These are phyloP conservation scores for Lathyrus oleraceus DNA, from an alignment of 306 rosid genomes.

Conservation along the genomic window DNA sequence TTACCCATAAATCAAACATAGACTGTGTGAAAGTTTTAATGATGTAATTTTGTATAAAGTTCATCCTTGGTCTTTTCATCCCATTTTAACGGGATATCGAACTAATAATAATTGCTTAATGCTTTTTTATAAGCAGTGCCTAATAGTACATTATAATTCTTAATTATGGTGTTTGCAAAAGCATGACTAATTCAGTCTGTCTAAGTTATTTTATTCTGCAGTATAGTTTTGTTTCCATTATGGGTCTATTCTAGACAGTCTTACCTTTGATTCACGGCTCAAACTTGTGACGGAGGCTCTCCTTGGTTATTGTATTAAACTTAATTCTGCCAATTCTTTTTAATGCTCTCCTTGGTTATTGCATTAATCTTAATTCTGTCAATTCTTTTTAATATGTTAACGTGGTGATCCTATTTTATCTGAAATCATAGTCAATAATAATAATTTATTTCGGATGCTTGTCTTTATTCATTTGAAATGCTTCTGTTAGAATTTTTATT, in stretches of 20 bases:
- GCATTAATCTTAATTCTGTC: neutral
- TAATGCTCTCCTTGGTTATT: neutral
- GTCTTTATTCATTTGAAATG: slow-evolving; percentile 21
- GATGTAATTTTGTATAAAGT: neutral
- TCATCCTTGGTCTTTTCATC: neutral
- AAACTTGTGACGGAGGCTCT: slow-evolving; percentile 6
- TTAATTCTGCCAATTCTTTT: neutral
- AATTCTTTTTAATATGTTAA: slow-evolving; percentile 12
- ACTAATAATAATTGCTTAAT: neutral
- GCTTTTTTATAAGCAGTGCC: too few species aligned
- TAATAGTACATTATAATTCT: neutral
- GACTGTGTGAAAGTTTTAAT: slow-evolving; percentile 1
- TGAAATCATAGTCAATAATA: neutral
- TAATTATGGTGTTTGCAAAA: neutral
- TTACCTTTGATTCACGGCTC: neutral
- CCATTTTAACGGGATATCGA: neutral
- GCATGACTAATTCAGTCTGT: neutral
- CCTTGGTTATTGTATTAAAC: neutral
- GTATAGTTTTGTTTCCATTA: neutral
- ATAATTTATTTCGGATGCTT: slow-evolving; percentile 13
- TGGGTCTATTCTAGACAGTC: neutral
- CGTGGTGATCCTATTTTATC: neutral
- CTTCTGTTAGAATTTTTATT: neutral
- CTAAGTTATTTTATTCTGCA: neutral
- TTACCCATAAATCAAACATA: slow-evolving; percentile 1